Base-by-base conservation (phyloP, 1,284 basidiomycete species). In the Retiboletus flavoniger region DNA sequence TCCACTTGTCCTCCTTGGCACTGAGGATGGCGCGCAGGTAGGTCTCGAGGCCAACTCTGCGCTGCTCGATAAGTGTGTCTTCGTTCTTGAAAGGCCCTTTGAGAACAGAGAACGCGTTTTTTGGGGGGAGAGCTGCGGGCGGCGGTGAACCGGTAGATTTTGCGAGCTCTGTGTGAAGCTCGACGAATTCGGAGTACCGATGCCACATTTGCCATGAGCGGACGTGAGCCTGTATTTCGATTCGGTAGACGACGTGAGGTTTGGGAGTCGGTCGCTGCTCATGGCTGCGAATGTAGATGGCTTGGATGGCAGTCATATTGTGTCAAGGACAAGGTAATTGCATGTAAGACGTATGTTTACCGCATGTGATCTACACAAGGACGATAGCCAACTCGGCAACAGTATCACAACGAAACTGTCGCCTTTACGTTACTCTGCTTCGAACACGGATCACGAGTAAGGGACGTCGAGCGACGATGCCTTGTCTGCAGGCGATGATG, bases 171-270 rank as follows among this genome's bases (percentile, higher is more conserved):
- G 81, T 81, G 72, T 97, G 82, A 21, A 98, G 84, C 59, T 92
- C 86, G 62, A 83, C 83, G 74, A 98, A 98, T 70, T 97, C 94
- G 40, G 92, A 95, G 75, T 97, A 98, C 51, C 95, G 89, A 55
- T 90, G 80, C 82, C 90, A 91, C 76, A 97, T 91, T 42, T 89
- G 84, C 95, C 95, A 98, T 68, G 91, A 88, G 58, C 90, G 86
- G 21, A 93, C 87, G 56, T 91, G 84, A 14, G 89, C 89, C 65
- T 87, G 83, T 58, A 95, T 83, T 57, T 87, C 81, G 64, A 95
- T 88, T 56, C 80, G 81, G 73, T 90, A 95, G 61, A 90, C 91
- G 56, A 79, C 79, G 68, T 95, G 91, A n/a, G 83, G 73, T 64
- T 87, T 87, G 63, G 89, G 85, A 39, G 74, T 64, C 3, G 74